phyloP scores from a whole-genome alignment of 345 rosid genomes.

The Orychophragmus violaceus region DNA sequence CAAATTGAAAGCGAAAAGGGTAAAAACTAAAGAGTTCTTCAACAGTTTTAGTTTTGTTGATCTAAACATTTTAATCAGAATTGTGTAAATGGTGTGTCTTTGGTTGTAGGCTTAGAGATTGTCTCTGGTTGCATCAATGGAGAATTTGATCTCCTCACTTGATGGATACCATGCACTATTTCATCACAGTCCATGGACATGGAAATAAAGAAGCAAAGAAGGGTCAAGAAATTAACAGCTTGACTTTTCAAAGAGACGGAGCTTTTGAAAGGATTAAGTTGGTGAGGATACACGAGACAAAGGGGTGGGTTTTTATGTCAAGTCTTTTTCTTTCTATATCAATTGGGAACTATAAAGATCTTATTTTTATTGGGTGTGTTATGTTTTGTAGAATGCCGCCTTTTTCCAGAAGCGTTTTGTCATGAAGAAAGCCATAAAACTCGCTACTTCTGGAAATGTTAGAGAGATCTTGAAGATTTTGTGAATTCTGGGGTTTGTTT shows the following conservation, averaged over 20 bases:
- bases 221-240: constrained; percentile 57
- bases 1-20: constrained; percentile 50
- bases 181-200: constrained; percentile 55
- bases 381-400: constrained; percentile 43
- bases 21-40: constrained; percentile 32
- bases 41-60: neutral
- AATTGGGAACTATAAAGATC: neutral
- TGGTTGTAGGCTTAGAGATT: constrained; percentile 38
- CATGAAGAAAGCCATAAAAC: constrained; percentile 41
- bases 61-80: neutral
- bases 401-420: constrained; percentile 42
- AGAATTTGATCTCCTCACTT: constrained; percentile 32
- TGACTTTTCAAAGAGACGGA: constrained; percentile 54
- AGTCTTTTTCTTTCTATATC: neutral
- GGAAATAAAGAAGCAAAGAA: constrained; percentile 61
- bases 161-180: constrained; percentile 35
- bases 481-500: constrained; percentile 43
- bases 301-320: constrained; percentile 37
- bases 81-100: neutral
- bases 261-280: constrained; percentile 44
- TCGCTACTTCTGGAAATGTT: constrained; percentile 50
- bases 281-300: constrained; percentile 59
- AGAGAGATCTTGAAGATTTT: constrained; percentile 50
- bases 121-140: constrained; percentile 36
- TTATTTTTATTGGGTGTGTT: neutral